Conservation (phyloP, 2,329 filamentous ascomycete genomes). For the Phialocephala sp. region DNA sequence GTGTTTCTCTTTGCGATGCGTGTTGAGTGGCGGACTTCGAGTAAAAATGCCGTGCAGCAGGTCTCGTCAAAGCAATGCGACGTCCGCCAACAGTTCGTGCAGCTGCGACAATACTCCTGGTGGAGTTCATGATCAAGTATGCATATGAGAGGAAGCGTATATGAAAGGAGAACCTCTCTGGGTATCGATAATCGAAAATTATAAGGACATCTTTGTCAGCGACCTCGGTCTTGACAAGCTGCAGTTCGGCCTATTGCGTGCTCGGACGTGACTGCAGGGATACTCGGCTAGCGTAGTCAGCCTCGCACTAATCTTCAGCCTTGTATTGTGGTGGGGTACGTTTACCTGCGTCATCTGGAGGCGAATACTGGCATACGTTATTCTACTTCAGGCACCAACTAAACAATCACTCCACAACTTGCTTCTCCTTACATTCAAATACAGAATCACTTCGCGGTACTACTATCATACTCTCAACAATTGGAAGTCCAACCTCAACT, state of each 20-base stretch:
- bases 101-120: slow-evolving; percentile 32
- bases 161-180: background rate
- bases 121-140: slow-evolving; percentile 33
- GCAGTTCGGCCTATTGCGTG: slow-evolving; percentile 26
- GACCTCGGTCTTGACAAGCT: slow-evolving; percentile 4
- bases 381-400: background rate
- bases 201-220: slow-evolving; percentile 24
- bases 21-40: slow-evolving; percentile 18
- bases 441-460: no score
- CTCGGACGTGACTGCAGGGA: slow-evolving; percentile 18
- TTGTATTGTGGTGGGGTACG: background rate
- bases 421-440: no score
- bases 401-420: background rate
- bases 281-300: background rate
- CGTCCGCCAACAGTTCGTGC: slow-evolving; percentile 31
- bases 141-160: background rate
- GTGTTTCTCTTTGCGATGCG: slow-evolving; percentile 7
- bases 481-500: background rate
- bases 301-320: slow-evolving; percentile 12
- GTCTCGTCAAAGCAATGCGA: slow-evolving; percentile 20
- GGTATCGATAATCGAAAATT: background rate
- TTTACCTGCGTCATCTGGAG: slow-evolving; percentile 7
- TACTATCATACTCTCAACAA: background rate
- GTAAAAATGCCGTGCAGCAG: slow-evolving; percentile 31
- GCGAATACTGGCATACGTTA: background rate